Percentiles rank a stretch among this genome's conserved stretches.
Evolutionary conservation across 2,329 filamentous ascomycete genomes (phyloP).

Genomic region (Arthrinium puccinioides): DNA sequence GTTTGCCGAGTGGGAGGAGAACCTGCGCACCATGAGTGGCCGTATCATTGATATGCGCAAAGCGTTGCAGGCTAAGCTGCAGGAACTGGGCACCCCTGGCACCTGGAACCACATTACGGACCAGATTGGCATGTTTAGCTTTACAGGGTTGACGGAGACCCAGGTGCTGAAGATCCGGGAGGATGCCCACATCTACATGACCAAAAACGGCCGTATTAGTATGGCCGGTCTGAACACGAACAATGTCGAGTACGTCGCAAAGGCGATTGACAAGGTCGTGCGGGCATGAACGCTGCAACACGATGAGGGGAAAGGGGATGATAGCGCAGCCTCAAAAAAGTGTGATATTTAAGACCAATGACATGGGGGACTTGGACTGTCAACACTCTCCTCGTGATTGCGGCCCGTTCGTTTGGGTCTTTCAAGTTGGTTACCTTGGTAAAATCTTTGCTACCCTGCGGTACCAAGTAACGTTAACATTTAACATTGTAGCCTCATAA

Average conservation of each 20-base stretch:
- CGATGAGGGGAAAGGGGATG: no score
- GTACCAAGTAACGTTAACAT: no score
- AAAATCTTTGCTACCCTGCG: no score
- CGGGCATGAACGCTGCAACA: no score
- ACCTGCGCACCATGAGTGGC: conserved; percentile 88
- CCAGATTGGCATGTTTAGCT: conserved; percentile 99
- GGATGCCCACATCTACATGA: conserved; percentile 79
- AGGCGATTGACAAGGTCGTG: conserved; percentile 81
- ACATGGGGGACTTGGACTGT: no score
- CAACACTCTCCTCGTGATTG: no score
- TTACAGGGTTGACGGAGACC: conserved; percentile 69
- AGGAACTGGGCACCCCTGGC: conserved; percentile 78
- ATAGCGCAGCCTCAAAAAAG: no score
- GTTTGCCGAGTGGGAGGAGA: conserved; percentile 87
- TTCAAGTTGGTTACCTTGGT: no score
- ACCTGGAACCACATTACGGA: conserved; percentile 96
- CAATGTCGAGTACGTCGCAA: conserved; percentile 90
- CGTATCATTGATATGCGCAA: conserved; percentile 90
- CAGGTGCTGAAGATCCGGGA: conserved; percentile 66
- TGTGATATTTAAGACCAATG: no score
- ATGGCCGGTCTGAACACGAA: conserved; percentile 95
- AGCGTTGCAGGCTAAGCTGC: conserved; percentile 69
- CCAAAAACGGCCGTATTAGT: conserved; percentile 95
- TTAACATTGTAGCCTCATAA: no score
- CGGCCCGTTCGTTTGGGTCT: no score